Base-by-base conservation (phyloP, 116 monocot species). In the Cymodocea nodosa region DNA sequence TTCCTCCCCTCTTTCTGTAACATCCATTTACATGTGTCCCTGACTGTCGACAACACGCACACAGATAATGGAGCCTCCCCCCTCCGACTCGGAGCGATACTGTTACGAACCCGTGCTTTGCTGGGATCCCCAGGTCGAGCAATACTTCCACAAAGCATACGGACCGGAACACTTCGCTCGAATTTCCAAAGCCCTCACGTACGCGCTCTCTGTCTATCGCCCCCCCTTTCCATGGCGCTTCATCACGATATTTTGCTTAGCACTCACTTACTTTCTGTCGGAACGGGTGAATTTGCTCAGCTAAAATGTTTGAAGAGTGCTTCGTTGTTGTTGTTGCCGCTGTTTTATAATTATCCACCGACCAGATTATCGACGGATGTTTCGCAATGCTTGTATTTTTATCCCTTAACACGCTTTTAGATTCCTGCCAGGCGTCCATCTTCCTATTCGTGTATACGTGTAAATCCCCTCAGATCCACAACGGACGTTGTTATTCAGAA, bases 131-230 rank as follows among this genome's bases (percentile, higher is more conserved):
- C 30, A 89, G 71, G 92, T 99, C 1, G 86, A 87, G 75, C 81
- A 84, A 64, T 92, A 99, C 81, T 89, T 99, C 77, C 54, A 75
- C 75, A 73, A 64, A n/a, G 99, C 99, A 30, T 99, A 99, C 66
- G 92, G 92, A 11, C 75, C 84, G 24, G 79, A 86, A 1, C 84
- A 81, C 66, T 99, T 99, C 65, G 68, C 89, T 37, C 78, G 74
- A 35, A 92, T 99, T 75, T 86, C 99, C 62, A 71, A 82, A 73
- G 76, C 89, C 72, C 81, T 92, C 9, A 87, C 99, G 92, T 92
- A 79, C n/a, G 19, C 15, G 4, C 51, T 15, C 37, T 59, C 23
- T 55, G 52, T 56, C 23, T 23, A 23, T 36, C 35, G 37, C 7
- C 17, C 35, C 15, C 35, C 13, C 15, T n/a, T 48, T 56, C 23